Percentiles rank a stretch among this genome's conserved stretches.
phyloP scores from a whole-genome alignment of 371 early-diverging fungal species.

The Syncephalis fuscata region DNA sequence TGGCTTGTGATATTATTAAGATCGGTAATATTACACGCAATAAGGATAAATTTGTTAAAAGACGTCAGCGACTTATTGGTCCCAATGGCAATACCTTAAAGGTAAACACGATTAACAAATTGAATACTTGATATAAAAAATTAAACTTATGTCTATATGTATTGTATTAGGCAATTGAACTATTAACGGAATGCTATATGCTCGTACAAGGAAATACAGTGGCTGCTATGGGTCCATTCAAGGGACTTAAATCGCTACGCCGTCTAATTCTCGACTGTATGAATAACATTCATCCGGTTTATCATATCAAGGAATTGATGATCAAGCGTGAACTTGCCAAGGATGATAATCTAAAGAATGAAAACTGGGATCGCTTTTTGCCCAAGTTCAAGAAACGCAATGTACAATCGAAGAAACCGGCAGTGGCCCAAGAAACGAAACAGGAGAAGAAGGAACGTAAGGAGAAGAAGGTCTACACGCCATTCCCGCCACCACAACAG shows the following conservation, averaged over 20 bases:
- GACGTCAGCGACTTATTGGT: conserved; percentile 94
- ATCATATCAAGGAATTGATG: conserved; percentile 98
- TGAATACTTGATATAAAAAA: neutral
- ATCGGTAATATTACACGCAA: conserved; percentile 88
- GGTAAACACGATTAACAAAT: conserved; percentile 9
- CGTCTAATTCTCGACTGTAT: conserved; percentile 92
- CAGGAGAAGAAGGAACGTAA: conserved; percentile 19
- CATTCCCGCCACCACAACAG: conserved; percentile 80
- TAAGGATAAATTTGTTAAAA: conserved; percentile 96
- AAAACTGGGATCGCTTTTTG: conserved; percentile 97
- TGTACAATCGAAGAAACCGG: conserved; percentile 54
- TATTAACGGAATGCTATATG: conserved; percentile 92
- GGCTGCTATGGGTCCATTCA: conserved; percentile 84
- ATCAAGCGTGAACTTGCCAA: conserved; percentile 96
- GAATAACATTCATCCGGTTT: conserved; percentile 99
- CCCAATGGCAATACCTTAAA: conserved; percentile 96
- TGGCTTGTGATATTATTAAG: conserved; percentile 94
- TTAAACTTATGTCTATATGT: conserved; percentile 2
- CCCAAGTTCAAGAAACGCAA: conserved; percentile 95
- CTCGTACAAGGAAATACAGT: conserved; percentile 98
- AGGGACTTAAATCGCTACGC: conserved; percentile 83
- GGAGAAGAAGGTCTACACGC: conserved; percentile 62
- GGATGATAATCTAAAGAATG: conserved; percentile 86
- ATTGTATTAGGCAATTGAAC: conserved; percentile 65
- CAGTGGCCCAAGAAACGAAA: conserved; percentile 13